Evolutionary conservation across 371 early-diverging fungal species (phyloP).

Genomic region (Mortierella sp.): DNA sequence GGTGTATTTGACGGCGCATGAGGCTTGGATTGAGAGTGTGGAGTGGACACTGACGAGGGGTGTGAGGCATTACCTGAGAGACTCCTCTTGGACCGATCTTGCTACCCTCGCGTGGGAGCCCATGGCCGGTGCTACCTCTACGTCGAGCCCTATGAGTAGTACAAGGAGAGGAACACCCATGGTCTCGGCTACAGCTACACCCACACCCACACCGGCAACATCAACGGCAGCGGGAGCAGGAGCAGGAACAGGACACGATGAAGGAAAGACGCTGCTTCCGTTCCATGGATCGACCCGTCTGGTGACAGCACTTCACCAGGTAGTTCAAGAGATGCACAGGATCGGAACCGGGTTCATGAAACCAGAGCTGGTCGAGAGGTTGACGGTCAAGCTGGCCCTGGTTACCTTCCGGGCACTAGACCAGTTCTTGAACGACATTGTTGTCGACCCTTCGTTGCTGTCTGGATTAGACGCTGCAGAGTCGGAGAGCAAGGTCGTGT

Average conservation of each 20-base stretch:
- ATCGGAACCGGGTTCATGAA: constrained; percentile 46
- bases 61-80: constrained; percentile 28
- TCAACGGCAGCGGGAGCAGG: background rate
- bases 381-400: constrained; percentile 21
- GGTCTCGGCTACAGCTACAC: background rate
- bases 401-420: constrained; percentile 14
- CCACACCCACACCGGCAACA: background rate
- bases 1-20: constrained; percentile 57
- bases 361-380: constrained; percentile 35
- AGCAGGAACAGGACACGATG: constrained; percentile 14
- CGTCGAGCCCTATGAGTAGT: background rate
- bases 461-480: background rate
- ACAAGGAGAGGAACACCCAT: background rate
- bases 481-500: background rate
- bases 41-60: constrained; percentile 31
- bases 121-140: constrained; percentile 20
- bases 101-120: constrained; percentile 54
- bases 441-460: background rate
- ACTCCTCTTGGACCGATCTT: constrained; percentile 51
- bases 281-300: constrained; percentile 63
- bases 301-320: constrained; percentile 55
- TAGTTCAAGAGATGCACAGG: constrained; percentile 67
- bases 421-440: constrained; percentile 31
- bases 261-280: constrained; percentile 56
- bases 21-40: constrained; percentile 60